Conservation (phyloP, 495 filamentous ascomycete genomes). For the Letharia lupina region DNA sequence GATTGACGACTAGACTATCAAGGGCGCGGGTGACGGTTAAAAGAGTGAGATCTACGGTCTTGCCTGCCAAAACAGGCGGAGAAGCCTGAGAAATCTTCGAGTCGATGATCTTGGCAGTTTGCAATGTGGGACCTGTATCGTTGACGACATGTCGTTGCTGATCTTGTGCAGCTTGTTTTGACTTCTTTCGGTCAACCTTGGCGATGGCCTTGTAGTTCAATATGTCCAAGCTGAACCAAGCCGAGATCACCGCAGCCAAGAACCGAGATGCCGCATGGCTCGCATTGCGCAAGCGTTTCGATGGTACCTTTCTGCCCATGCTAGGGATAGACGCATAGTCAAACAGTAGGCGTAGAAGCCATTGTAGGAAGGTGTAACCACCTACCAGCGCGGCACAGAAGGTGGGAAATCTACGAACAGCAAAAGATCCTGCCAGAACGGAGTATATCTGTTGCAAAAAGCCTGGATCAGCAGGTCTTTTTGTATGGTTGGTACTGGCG, state of each 20-base stretch:
- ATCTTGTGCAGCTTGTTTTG: background rate
- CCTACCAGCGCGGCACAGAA: constrained; percentile 74
- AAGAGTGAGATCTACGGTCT: constrained; percentile 78
- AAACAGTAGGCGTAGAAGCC: constrained; percentile 28
- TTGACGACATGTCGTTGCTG: background rate
- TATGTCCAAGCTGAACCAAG: constrained; percentile 41
- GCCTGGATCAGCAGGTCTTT: constrained; percentile 5
- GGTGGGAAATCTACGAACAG: constrained; percentile 58
- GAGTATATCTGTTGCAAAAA: constrained; percentile 2
- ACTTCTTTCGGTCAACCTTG: background rate
- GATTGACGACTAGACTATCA: constrained; percentile 58
- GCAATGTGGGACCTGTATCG: background rate
- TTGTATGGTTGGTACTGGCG: background rate
- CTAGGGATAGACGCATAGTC: background rate
- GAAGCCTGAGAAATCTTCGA: constrained; percentile 14
- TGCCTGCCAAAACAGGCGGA: constrained; percentile 51
- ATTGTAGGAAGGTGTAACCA: constrained; percentile 64
- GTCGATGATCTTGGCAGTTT: background rate
- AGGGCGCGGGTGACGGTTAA: constrained; percentile 69
- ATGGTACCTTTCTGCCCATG: background rate
- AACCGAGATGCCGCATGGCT: constrained; percentile 31
- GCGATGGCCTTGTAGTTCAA: constrained; percentile 31
- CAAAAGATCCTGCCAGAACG: constrained; percentile 34
- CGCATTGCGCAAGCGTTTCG: background rate
- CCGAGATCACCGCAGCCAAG: constrained; percentile 37